Evolutionary conservation across 2,329 filamentous ascomycete genomes (phyloP), one percentile per base, ranked within the genome.

Genomic region (Aureobasidium sp.): DNA sequence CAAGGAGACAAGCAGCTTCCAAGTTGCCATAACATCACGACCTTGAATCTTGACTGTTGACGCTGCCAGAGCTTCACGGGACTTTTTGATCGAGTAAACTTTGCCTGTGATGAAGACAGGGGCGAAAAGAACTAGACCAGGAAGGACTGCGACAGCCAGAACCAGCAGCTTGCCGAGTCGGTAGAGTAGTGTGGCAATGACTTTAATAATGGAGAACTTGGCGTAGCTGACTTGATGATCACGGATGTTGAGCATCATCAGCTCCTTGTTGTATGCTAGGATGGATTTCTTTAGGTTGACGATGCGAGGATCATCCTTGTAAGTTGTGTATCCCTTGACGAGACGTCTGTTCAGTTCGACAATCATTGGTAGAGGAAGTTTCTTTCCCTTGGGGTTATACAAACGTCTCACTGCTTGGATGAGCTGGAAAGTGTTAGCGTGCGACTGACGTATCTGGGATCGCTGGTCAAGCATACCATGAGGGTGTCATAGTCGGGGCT

Each of bases 211-310:
- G 15, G 90, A 90, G 78, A 95, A 88, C 70, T 86, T 91, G 62
- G 90, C 90, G 71, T 97, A 96, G 71, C 92, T 87, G 34, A 99
- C 89, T 77, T 97, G 93, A 72, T 97, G 93, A 71, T 99, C 93
- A 63, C 90, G 88, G 63, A 97, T 84, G 68, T 90, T 91, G 60
- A 99, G 82, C 66, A 93, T 88, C 62, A 89, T 86, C 41, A 97
- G 84, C 71, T 92, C 85, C 66, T 86, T 85, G 77, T 97, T 97
- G 80, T 97, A 99, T 58, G 86, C 83, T 65, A 86, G 85, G 64
- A 97, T 89, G 6, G 86, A 84, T 53, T 86, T 83, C 68, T 88
- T 88, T 45, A 97, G 78, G 29, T 85, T 80, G 45, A 89, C 80
- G 67, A 97, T 91, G 50, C 92, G 86, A 62, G 87, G 87, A 69